Conservation (phyloP, 1,284 basidiomycete species). For the Rhodotorula sp. region DNA sequence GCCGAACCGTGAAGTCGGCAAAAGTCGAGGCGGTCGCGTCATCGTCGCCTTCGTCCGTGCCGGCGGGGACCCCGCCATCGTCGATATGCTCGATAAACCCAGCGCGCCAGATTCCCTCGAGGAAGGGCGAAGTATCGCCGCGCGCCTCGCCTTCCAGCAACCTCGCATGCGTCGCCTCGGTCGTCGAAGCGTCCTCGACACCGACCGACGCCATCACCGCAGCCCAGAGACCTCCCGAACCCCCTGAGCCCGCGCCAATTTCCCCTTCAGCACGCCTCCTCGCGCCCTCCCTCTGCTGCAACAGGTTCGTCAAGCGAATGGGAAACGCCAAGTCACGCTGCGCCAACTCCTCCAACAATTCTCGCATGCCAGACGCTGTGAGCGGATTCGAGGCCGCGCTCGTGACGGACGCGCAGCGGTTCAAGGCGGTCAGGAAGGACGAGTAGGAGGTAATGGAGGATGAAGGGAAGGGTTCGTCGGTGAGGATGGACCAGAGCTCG, state of each 20-base stretch:
- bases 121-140: not conserved
- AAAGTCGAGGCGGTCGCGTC: not conserved
- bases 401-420: not conserved
- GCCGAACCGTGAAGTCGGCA: slow-evolving; percentile 8
- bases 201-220: not conserved
- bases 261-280: not conserved
- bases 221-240: no score
- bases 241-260: not conserved
- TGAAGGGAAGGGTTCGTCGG: slow-evolving; percentile 17
- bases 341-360: slow-evolving; percentile 8
- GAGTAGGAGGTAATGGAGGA: slow-evolving; percentile 4
- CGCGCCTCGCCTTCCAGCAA: not conserved
- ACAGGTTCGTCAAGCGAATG: slow-evolving; percentile 7
- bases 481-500: slow-evolving; percentile 18
- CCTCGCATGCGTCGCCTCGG: not conserved
- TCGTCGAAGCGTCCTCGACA: not conserved
- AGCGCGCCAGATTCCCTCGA: slow-evolving; percentile 26
- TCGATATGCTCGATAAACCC: slow-evolving; percentile 14
- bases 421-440: slow-evolving; percentile 14
- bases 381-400: not conserved
- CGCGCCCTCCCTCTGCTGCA: not conserved
- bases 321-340: slow-evolving; percentile 14
- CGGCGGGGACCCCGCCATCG: not conserved
- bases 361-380: not conserved
- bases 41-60: no score